phyloP scores from a whole-genome alignment of 129 eudicot species.

The Arctium lappa region DNA sequence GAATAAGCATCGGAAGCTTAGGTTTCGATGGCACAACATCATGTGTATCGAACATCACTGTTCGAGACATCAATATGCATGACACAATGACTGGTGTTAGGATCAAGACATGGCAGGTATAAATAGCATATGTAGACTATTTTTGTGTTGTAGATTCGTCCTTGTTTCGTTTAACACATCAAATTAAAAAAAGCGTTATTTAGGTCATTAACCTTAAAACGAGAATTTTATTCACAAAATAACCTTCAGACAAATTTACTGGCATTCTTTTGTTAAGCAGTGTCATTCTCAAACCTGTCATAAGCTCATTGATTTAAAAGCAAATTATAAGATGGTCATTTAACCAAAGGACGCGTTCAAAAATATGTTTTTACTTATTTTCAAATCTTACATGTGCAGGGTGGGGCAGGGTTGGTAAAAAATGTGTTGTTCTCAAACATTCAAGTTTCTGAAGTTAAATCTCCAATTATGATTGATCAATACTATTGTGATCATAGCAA shows the following conservation, averaged over 20 bases:
- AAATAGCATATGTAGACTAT: background rate
- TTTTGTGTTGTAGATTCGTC: too few relatives aligned
- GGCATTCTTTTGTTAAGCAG: background rate
- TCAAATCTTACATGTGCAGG: slow-evolving; percentile 37
- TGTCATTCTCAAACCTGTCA: background rate
- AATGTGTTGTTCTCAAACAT: slow-evolving; percentile 71
- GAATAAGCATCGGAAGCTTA: slow-evolving; percentile 90
- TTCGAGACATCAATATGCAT: slow-evolving; percentile 55
- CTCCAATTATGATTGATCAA: slow-evolving; percentile 82
- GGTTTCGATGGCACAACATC: slow-evolving; percentile 73
- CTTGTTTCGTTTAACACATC: too few relatives aligned
- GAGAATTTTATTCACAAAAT: too few relatives aligned
- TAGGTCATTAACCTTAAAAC: too few relatives aligned
- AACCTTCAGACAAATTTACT: too few relatives aligned
- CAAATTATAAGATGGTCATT: background rate
- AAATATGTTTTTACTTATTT: background rate
- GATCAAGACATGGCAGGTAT: slow-evolving; percentile 97
- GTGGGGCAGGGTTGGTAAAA: slow-evolving; percentile 74
- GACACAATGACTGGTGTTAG: slow-evolving; percentile 90
- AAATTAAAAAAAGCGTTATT: too few relatives aligned
- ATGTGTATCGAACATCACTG: slow-evolving; percentile 82
- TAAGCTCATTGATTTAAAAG: background rate
- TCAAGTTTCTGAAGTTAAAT: slow-evolving; percentile 61
- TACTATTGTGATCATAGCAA: slow-evolving; percentile 72
- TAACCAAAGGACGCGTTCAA: background rate